Percentiles rank a stretch among this genome's conserved stretches.
phyloP scores from a whole-genome alignment of 208 protist genomes.

The Leishmania mexicana region DNA sequence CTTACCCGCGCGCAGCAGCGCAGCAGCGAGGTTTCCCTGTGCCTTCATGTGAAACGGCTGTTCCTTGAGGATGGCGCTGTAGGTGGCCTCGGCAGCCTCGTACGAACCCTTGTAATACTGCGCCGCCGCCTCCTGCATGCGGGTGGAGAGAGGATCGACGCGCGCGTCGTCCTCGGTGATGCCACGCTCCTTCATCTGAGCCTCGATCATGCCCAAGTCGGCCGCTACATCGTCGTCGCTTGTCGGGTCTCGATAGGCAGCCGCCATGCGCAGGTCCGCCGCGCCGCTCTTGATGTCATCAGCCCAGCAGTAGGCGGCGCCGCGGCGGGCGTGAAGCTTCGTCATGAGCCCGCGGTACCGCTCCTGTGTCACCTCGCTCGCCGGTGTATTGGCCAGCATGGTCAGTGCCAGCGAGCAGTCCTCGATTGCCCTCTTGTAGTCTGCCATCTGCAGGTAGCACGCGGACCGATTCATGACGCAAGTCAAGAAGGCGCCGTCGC shows the following conservation, averaged over 20 bases:
- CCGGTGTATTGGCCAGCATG: conserved; percentile 89
- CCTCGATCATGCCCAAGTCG: conserved; percentile 67
- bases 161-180: conserved; percentile 17
- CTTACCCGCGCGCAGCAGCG: conserved; percentile 68
- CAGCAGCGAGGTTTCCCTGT: conserved; percentile 73
- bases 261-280: conserved; percentile 84
- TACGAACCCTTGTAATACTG: conserved; percentile 75
- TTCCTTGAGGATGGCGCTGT: conserved; percentile 58
- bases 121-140: conserved; percentile 66
- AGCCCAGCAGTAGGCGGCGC: conserved; percentile 84
- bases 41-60: conserved; percentile 62
- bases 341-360: conserved; percentile 89
- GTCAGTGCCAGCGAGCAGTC: conserved; percentile 90
- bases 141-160: conserved; percentile 32
- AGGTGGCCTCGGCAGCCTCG: conserved; percentile 53
- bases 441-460: conserved; percentile 78
- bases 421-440: conserved; percentile 82
- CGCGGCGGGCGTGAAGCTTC: conserved; percentile 82
- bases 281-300: conserved; percentile 62
- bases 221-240: conserved; percentile 57
- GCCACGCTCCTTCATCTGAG: conserved; percentile 30
- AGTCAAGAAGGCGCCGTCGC: conserved; percentile 90
- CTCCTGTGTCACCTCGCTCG: conserved; percentile 89
- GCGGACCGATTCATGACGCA: conserved; percentile 91
- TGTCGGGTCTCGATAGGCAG: conserved; percentile 72